phyloP scores from a whole-genome alignment of 345 rosid genomes.

The Sapria himalayana region DNA sequence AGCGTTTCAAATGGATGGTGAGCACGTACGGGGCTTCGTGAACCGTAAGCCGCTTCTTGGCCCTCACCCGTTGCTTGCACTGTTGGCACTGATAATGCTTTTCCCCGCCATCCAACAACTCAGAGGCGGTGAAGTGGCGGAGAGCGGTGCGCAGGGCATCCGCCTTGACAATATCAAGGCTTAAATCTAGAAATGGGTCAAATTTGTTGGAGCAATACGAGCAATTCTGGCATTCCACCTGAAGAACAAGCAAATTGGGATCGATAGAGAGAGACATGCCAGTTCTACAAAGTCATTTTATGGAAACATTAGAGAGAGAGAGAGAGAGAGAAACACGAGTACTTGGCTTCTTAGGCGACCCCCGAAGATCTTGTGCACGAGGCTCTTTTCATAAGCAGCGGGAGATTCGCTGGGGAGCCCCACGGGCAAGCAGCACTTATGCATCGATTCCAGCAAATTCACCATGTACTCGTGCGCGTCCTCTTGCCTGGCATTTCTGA shows the following conservation, averaged over 20 bases:
- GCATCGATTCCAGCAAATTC: constrained; percentile 87
- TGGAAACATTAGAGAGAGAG: too few relatives aligned
- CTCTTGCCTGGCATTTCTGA: constrained; percentile 64
- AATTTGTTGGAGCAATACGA: constrained; percentile 54
- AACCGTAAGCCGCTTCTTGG: constrained; percentile 68
- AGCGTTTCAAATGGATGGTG: constrained; percentile 72
- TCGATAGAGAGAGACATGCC: too few relatives aligned
- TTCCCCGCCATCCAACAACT: constrained; percentile 72
- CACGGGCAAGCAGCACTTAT: constrained; percentile 83
- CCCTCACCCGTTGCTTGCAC: constrained; percentile 81
- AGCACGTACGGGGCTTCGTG: constrained; percentile 76
- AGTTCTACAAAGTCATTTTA: too few relatives aligned
- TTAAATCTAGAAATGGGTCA: constrained; percentile 79
- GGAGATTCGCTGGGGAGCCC: constrained; percentile 84
- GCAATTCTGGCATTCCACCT: constrained; percentile 58
- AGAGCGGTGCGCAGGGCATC: constrained; percentile 61
- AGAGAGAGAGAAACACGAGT: constrained; percentile 7
- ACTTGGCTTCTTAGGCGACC: constrained; percentile 92
- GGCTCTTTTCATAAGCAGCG: constrained; percentile 74
- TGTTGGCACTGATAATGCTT: constrained; percentile 69
- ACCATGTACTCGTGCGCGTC: constrained; percentile 99
- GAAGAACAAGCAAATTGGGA: constrained; percentile 26
- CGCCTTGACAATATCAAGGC: constrained; percentile 72
- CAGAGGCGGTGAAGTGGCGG: constrained; percentile 53
- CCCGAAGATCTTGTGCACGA: constrained; percentile 91